Evolutionary conservation across 108 stramenopile species (phyloP), one percentile per base, ranked within the genome.

Genomic region (Epipyxis sp.): DNA sequence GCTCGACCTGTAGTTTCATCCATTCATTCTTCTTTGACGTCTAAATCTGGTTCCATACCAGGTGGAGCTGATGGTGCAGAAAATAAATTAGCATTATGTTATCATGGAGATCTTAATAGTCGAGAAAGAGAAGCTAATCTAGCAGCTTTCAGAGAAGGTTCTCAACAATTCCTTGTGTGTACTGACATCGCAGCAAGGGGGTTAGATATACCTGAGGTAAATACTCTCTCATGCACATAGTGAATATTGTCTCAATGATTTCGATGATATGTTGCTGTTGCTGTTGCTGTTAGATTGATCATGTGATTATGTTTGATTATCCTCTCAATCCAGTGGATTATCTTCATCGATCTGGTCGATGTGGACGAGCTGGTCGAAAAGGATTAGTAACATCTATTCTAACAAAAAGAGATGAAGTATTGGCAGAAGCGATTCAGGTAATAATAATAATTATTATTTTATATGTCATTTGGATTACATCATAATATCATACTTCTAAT

Each of bases 281-380:
- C 39, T n/a, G n/a, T n/a, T n/a, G n/a, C n/a, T n/a, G n/a, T n/a
- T n/a, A n/a, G n/a, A 45, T 94, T 20, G 91, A 92, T 65, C 92
- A 92, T 77, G 92, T 95, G 3, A 79, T 93, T 77, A 91, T 92
- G 91, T 93, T 93, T 83, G 94, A 94, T 78, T 94, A 93, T 84
- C 94, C 94, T 30, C 78, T 91, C 25, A 94, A 93, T 80, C 84
- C 92, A 13, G 77, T 94, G 78, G 94, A 94, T 72, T 93, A 92
- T 81, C 78, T 92, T 45, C 94, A 94, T 78, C 92, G 94, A n/a
- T 86, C 88, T 58, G 94, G 95, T 43, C 85, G 95, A 3, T 65
- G 61, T 65, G 61, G 61, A 6, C 61, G 61, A 13, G 61, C 61
- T 13, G 61, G 61, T 32, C 20, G 61, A 25, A 25, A 3, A 13